Evolutionary conservation across 192 early-diverging fungal genomes (phyloP).

Genomic region (Paraglomus occultum): DNA sequence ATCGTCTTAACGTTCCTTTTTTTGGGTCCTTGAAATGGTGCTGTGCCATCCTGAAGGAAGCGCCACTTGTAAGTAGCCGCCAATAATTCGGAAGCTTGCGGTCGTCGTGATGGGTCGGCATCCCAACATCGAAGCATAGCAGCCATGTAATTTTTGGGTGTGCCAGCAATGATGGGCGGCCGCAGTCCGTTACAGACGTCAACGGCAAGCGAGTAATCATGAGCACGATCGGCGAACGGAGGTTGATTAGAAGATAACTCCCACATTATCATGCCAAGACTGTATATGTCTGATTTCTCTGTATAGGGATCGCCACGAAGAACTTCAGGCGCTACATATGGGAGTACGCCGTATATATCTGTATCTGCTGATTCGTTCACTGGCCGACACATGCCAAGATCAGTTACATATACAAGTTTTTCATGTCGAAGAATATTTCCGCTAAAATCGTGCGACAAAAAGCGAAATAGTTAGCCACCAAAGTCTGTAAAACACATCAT

Average conservation of each 20-base stretch:
- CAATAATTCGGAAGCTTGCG: slow-evolving; percentile 35
- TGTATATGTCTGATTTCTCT: slow-evolving; percentile 39
- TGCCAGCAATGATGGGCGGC: slow-evolving; percentile 40
- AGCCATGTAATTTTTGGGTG: slow-evolving; percentile 37
- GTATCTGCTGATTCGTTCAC: slow-evolving; percentile 11
- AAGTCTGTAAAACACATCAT: not conserved
- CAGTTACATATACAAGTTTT: slow-evolving; percentile 25
- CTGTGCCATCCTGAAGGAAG: slow-evolving; percentile 18
- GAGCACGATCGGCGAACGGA: slow-evolving; percentile 37
- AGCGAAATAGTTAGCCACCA: not conserved
- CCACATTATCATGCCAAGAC: slow-evolving; percentile 48
- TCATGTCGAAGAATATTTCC: slow-evolving; percentile 25
- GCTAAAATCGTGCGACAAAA: not conserved
- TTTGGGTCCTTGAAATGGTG: slow-evolving; percentile 23
- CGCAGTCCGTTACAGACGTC: slow-evolving; percentile 37
- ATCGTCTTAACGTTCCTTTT: slow-evolving; percentile 8
- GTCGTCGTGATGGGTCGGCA: slow-evolving; percentile 32
- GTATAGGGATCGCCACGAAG: slow-evolving; percentile 8
- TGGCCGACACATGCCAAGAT: slow-evolving; percentile 29
- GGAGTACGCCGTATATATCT: slow-evolving; percentile 12
- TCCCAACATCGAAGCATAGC: slow-evolving; percentile 44
- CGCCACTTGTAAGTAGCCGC: slow-evolving; percentile 29
- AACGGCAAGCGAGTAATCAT: slow-evolving; percentile 32
- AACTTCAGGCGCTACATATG: slow-evolving; percentile 23
- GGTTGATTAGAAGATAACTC: slow-evolving; percentile 43